Base-by-base conservation (phyloP, 208 protist genomes). In the Phytomonas francai region DNA sequence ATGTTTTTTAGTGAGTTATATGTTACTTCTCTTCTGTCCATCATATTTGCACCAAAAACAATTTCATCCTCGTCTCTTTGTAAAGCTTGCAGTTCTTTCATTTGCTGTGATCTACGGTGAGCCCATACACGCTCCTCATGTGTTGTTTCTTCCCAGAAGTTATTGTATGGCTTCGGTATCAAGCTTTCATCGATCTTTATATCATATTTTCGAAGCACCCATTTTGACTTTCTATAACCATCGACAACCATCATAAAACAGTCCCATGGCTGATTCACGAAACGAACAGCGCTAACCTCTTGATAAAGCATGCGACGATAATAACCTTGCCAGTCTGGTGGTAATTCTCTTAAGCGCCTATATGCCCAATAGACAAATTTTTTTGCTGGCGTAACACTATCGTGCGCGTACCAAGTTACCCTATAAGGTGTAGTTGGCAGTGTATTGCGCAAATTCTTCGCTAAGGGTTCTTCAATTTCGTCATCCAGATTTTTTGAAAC, bases 221-320 rank as follows among this genome's bases (percentile, higher is more conserved):
- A 95, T 64, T 93, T 95, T 5, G 68, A 74, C 49, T 95, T 95
- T 19, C 81, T 67, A 67, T 95, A 95, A 2, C 90, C 90, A 68
- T 95, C 87, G 0, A 95, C 87, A 42, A 95, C 86, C 84, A 93
- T 90, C 87, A 95, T 92, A 65, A 95, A 95, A 72, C 83, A 87
- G 68, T 95, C 87, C 87, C 87, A 95, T 16, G 87, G 88, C 59
- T 92, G 86, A 69, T 91, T 92, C 19, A 93, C 87, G 69, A 87
- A 95, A 11, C 84, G 81, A 27, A 79, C 78, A 1, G 90, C 87
- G 39, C 72, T 77, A 6, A 95, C 42, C 68, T 95, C 87, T 63
- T 92, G 87, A 64, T 91, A 90, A 39, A 93, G 67, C 87, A 95
- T 89, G 19, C 87, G 72, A 36, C 90, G 78, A 69, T 95, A 95